Percentiles rank a stretch among this genome's conserved stretches.
These are phyloP conservation scores for Coemansia sp. DNA, from an alignment of 192 early-diverging fungal species.

Conservation along the genomic window DNA sequence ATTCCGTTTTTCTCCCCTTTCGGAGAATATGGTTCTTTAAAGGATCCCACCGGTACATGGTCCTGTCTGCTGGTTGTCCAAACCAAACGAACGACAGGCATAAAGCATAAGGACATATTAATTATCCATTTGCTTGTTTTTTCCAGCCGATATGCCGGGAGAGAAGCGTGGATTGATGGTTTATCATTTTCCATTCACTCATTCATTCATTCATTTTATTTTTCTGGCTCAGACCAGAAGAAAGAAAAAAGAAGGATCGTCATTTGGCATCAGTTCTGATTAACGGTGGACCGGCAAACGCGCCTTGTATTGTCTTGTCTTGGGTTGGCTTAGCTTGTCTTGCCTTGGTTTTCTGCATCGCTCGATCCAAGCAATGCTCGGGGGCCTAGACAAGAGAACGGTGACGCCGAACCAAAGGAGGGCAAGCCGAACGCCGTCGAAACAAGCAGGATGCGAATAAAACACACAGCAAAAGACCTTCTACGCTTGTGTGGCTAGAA, in stretches of 20 bases:
- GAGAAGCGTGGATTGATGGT: too few species aligned
- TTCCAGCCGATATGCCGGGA: too few species aligned
- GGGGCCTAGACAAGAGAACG: neutral
- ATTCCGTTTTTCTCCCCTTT: too few species aligned
- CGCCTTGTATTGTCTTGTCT: too few species aligned
- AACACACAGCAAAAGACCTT: neutral
- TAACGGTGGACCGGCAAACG: neutral
- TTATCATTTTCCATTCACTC: too few species aligned
- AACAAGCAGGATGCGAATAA: neutral
- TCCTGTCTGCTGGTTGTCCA: too few species aligned
- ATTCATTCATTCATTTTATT: neutral
- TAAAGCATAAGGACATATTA: too few species aligned
- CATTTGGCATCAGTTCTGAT: neutral
- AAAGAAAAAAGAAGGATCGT: neutral
- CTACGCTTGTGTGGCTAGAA: neutral
- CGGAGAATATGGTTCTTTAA: too few species aligned
- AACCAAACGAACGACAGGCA: too few species aligned
- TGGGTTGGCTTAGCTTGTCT: too few species aligned
- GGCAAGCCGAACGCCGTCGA: neutral
- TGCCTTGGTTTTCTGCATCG: neutral
- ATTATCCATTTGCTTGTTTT: too few species aligned
- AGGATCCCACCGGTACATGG: too few species aligned
- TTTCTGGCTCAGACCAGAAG: neutral
- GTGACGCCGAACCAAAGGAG: neutral
- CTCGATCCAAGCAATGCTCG: neutral